Conservation (phyloP, 768 basidiomycete species). For the Xerocomus spinulosus region DNA sequence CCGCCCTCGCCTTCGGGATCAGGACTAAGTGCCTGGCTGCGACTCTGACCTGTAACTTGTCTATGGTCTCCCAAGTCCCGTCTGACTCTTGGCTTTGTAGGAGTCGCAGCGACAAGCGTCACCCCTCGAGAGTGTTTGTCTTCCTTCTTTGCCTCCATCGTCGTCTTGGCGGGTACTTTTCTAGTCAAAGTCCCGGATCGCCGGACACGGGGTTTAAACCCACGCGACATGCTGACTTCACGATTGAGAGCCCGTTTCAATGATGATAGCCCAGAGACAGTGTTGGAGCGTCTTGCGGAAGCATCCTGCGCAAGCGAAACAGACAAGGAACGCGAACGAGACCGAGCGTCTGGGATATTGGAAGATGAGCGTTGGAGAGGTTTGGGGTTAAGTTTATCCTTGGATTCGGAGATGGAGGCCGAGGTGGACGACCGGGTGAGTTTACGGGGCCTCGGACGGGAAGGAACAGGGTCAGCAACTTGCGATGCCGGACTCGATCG, state of each 20-base stretch:
- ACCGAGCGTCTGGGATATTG: constrained; percentile 25
- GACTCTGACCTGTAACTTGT: constrained; percentile 7
- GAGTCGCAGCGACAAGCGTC: constrained; percentile 54
- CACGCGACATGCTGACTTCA: constrained; percentile 75
- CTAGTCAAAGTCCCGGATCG: constrained; percentile 14
- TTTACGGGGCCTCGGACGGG: constrained; percentile 12
- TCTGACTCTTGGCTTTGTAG: constrained; percentile 36
- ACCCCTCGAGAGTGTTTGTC: constrained; percentile 12
- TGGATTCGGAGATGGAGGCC: constrained; percentile 6
- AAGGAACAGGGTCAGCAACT: background rate
- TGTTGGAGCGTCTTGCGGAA: constrained; percentile 33
- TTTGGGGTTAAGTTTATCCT: constrained; percentile 6
- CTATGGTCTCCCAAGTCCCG: constrained; percentile 5
- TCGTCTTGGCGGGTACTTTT: constrained; percentile 12
- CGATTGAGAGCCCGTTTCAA: constrained; percentile 58
- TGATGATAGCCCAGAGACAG: constrained; percentile 27
- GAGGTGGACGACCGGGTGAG: constrained; percentile 11
- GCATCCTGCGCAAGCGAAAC: constrained; percentile 67
- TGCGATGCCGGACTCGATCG: constrained; percentile 12
- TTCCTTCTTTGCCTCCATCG: constrained; percentile 6
- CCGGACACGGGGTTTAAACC: constrained; percentile 48
- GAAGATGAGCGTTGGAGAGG: constrained; percentile 25
- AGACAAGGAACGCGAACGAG: constrained; percentile 61
- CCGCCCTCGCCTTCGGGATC: background rate
- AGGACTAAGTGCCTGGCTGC: constrained; percentile 4